Evolutionary conservation across 345 rosid genomes (phyloP), one percentile per base, ranked within the genome.

Genomic region (Hypericum androsaemum): DNA sequence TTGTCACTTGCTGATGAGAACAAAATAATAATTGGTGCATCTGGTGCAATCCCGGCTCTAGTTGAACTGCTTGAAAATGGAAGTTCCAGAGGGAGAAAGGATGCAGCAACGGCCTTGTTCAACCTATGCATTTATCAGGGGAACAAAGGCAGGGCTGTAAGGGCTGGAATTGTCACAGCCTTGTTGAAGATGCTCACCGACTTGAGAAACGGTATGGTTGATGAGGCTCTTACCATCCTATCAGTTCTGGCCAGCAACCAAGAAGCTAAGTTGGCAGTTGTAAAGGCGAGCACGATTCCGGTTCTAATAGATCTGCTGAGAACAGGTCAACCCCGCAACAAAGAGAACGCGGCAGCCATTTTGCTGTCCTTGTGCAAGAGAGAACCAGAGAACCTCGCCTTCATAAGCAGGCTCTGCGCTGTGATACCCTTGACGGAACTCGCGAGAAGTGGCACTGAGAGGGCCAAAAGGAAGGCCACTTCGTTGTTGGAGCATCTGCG

Each of bases 81-180:
- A 36, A 81, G 81, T 73, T 12, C 57, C 3, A 74, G 98, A 70
- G 97, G 97, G 53, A 85, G 80, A 76, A 92, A 92, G 69, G 98
- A 92, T 52, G 98, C 98, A 5, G 95, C 97, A 10, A 80, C 94
- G 2, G 97, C 97, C 39, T 71, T 92, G 61, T 88, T 83, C 66
- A 92, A 88, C 65, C 68, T 92, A 63, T 92, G 97, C 77, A 73
- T 81, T 22, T 85, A 88, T 57, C 79, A 70, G 50, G 97, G 87
- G 46, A 92, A 92, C 74, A 88, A 79, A 77, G 94, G 90, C 6
- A 84, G 88, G 66, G 95, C 90, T 0, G 82, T 85, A 10, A 76
- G 94, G 66, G 86, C 97, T 0, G 97, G 97, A 45, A 71, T 88
- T 8, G 66, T 92, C 28, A 59, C 71, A 2, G 88, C 94, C 32